Evolutionary conservation across 1,284 basidiomycete species (phyloP).

Genomic region (Mycena citricolor): DNA sequence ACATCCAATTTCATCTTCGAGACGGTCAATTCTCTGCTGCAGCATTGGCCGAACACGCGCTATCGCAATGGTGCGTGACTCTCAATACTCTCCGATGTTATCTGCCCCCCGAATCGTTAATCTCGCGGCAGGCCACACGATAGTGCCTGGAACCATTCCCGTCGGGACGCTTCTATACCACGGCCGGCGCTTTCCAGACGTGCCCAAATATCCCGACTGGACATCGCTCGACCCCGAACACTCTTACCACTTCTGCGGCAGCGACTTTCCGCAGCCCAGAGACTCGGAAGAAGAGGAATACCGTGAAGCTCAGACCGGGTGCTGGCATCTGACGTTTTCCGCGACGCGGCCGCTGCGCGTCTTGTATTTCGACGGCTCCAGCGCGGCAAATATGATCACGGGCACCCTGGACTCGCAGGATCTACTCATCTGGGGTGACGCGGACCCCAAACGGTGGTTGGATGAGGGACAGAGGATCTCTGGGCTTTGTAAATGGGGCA

Average conservation of each 20-base stretch:
- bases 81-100: neutral
- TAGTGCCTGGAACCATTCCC: conserved; percentile 42
- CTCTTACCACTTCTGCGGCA: conserved; percentile 34
- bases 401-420: conserved; percentile 44
- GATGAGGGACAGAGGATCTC: conserved; percentile 31
- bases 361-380: conserved; percentile 44
- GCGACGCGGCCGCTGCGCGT: conserved; percentile 37
- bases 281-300: neutral
- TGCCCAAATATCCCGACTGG: conserved; percentile 39
- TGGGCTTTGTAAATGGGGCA: conserved; percentile 36
- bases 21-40: conserved; percentile 40
- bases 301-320: conserved; percentile 21
- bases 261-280: neutral
- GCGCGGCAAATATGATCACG: conserved; percentile 32
- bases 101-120: neutral
- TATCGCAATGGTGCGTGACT: conserved; percentile 36
- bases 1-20: conserved; percentile 45
- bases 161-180: conserved; percentile 42
- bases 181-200: conserved; percentile 25
- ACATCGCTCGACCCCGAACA: conserved; percentile 44
- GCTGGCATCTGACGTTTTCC: conserved; percentile 37
- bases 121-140: conserved; percentile 38
- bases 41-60: conserved; percentile 52
- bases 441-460: too few species aligned
- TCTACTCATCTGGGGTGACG: conserved; percentile 39